phyloP scores from a whole-genome alignment of 345 rosid genomes.

The Melaleuca quinquenervia region DNA sequence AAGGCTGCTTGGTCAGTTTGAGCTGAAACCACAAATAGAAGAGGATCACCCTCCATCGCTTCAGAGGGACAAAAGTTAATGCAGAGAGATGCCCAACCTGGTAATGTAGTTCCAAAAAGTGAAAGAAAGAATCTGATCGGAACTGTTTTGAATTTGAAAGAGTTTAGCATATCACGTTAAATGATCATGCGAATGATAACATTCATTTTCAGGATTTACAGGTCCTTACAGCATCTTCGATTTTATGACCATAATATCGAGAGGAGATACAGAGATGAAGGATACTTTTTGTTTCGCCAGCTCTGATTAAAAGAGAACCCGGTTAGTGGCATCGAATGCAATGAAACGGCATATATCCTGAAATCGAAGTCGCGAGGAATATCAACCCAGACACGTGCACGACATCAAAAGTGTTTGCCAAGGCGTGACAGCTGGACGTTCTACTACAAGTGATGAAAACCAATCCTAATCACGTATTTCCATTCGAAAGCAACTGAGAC shows the following conservation, averaged over 20 bases:
- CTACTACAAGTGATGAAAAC: neutral
- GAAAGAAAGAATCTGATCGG: neutral
- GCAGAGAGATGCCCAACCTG: neutral
- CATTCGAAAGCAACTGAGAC: neutral
- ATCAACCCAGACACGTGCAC: neutral
- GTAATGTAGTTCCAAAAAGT: neutral
- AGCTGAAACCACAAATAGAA: neutral
- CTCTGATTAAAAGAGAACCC: neutral
- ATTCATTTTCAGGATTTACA: neutral
- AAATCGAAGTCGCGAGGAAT: neutral
- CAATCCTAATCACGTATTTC: neutral
- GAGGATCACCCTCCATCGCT: neutral
- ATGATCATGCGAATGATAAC: neutral
- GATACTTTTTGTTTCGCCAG: neutral
- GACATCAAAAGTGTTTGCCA: neutral
- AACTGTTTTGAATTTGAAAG: neutral
- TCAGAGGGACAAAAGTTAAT: neutral
- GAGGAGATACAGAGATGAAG: neutral
- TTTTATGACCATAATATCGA: neutral
- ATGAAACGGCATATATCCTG: neutral
- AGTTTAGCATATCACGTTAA: neutral
- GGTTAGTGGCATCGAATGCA: neutral
- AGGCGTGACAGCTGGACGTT: neutral
- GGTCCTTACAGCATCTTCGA: neutral
- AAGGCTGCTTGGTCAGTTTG: neutral